Evolutionary conservation across 306 rosid species (phyloP), one percentile per base, ranked within the genome.

Genomic region (Rosa multiflora): DNA sequence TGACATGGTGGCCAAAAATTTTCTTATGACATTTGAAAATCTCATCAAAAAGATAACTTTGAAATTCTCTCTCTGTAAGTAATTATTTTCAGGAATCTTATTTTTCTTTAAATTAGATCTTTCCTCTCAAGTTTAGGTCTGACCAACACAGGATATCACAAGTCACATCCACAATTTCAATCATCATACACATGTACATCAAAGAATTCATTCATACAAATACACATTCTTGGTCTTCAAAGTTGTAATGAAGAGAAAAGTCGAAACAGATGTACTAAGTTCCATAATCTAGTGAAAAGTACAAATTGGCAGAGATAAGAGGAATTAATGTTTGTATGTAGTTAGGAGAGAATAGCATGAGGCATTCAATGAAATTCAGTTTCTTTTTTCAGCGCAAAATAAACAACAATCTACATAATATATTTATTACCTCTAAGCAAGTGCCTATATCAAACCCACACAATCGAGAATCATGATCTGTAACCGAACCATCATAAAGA

Each of bases 401-500:
- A 73, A 76, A 53, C 72, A 26, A 73, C 46, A 82, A 78, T 58
- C 75, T 67, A 58, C 47, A 48, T 26, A 2, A 0, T 14, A 17
- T 23, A 20, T 62, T 72, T 80, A 73, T 80, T 91, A 95, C 99
- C 98, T 95, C 99, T 82, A 93, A 90, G 88, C 99, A 95, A 82
- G 98, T 95, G 79, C 94, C 98, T 56, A 91, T 93, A 78, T 95
- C 99, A 89, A 91, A 93, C 62, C 90, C 94, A 76, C 81, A 86
- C 84, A 91, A 78, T 82, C 95, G 82, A 48, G 96, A 81, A 83
- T 88, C 93, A 78, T 85, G 88, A 48, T 69, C 86, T 67, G 94
- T 91, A 76, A 95, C 90, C 48, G 99, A 95, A 79, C 98, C 99
- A 77, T 93, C 92, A 83, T 91, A 95, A 59, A 95, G 97, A 81